Percentiles rank a stretch among this genome's conserved stretches.
Conservation (phyloP, 2,329 filamentous ascomycete genomes). For the Penicillium sp. region DNA sequence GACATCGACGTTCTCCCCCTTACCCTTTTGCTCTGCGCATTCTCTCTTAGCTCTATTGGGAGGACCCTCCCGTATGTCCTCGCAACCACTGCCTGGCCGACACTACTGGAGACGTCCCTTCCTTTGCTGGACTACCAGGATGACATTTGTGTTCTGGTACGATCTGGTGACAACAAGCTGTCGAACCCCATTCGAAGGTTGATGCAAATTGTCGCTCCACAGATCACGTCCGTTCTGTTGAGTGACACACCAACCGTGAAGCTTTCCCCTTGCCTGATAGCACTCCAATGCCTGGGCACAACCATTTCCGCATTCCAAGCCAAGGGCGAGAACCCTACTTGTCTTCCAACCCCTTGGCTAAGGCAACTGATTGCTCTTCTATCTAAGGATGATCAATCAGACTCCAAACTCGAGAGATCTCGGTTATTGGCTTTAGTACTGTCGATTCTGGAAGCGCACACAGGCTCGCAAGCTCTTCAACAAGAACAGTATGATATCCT, state of each 20-base stretch:
- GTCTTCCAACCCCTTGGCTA: slow-evolving; percentile 26
- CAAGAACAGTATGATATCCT: slow-evolving; percentile 26
- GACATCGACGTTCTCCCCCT: slow-evolving; percentile 49
- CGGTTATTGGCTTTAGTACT: slow-evolving; percentile 27
- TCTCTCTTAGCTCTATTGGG: slow-evolving; percentile 27
- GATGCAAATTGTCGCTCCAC: slow-evolving; percentile 24
- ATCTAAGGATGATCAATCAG: not conserved
- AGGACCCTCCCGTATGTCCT: slow-evolving; percentile 27
- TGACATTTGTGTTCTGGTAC: slow-evolving; percentile 25
- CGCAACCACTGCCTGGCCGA: slow-evolving; percentile 28
- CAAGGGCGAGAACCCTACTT: slow-evolving; percentile 25
- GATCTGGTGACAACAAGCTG: slow-evolving; percentile 20
- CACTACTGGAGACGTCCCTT: slow-evolving; percentile 27
- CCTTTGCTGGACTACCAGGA: slow-evolving; percentile 26
- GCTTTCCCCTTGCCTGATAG: slow-evolving; percentile 31
- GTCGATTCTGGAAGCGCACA: slow-evolving; percentile 38
- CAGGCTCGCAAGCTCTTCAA: slow-evolving; percentile 24
- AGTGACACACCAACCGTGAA: slow-evolving; percentile 12
- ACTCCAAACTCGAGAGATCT: slow-evolving; percentile 13
- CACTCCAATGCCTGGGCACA: slow-evolving; percentile 31
- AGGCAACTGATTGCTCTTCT: slow-evolving; percentile 29
- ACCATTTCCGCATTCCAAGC: slow-evolving; percentile 31
- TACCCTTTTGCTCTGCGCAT: slow-evolving; percentile 32
- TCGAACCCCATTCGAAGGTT: slow-evolving; percentile 30
- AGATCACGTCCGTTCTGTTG: slow-evolving; percentile 24